A percentile compares a stretch with the other conserved stretches of the same genome.
These are phyloP conservation scores for Alnus glutinosa DNA, from an alignment of 306 rosid species.

Conservation along the genomic window DNA sequence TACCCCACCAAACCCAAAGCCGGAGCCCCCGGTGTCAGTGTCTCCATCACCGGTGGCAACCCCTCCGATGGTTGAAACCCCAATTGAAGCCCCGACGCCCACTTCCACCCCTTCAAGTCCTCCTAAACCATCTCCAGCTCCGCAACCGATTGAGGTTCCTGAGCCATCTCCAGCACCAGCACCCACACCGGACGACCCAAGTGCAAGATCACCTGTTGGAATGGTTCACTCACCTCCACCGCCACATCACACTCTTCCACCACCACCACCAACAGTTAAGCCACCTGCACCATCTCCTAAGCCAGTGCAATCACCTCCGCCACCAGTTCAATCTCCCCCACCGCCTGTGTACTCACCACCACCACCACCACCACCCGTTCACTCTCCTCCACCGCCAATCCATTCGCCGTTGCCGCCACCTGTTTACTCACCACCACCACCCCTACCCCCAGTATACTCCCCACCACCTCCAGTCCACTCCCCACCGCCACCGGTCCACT, in stretches of 20 bases:
- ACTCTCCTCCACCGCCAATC: neutral
- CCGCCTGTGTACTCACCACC: neutral
- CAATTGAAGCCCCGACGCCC: no score
- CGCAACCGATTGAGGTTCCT: neutral
- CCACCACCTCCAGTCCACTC: neutral
- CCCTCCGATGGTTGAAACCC: no score
- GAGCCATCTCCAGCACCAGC: neutral
- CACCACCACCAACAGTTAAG: neutral
- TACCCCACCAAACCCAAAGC: neutral
- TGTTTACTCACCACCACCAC: neutral
- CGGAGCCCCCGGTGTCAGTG: neutral
- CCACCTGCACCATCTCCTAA: neutral
- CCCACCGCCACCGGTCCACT: neutral
- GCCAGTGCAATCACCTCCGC: slow-evolving; percentile 15
- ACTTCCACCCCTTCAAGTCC: no score
- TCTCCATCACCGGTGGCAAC: no score
- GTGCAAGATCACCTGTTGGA: neutral
- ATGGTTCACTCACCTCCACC: slow-evolving; percentile 1
- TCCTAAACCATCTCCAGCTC: slow-evolving; percentile 1
- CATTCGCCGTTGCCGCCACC: neutral
- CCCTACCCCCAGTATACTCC: neutral
- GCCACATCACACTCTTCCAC: neutral
- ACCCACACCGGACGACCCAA: slow-evolving; percentile 5
- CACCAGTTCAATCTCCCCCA: neutral
- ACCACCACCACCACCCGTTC: neutral